A percentile compares a stretch with the other conserved stretches of the same genome.
Conservation (phyloP, 768 basidiomycete genomes). For the Macrolepiota dolichaula region DNA sequence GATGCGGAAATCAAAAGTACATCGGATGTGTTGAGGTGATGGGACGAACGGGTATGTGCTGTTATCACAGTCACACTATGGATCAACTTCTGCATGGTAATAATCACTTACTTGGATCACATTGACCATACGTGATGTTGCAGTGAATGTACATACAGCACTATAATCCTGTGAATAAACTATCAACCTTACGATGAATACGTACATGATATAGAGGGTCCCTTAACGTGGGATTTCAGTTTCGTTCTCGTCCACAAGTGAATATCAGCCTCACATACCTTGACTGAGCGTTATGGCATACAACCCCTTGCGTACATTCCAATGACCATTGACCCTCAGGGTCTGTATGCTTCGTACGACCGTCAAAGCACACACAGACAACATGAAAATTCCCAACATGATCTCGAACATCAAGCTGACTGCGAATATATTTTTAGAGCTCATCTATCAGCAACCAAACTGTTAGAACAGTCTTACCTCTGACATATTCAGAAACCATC, state of each 20-base stretch:
- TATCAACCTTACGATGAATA: neutral
- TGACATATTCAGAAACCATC: neutral
- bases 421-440: neutral
- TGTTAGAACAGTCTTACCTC: neutral
- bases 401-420: neutral
- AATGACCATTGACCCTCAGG: neutral
- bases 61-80: neutral
- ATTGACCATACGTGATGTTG: neutral
- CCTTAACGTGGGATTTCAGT: neutral
- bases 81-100: too few relatives aligned
- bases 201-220: neutral
- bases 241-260: neutral
- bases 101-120: neutral
- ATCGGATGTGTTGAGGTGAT: neutral
- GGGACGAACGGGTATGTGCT: neutral
- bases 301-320: neutral
- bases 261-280: neutral
- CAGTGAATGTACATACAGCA: neutral
- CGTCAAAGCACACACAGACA: neutral
- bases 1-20: neutral
- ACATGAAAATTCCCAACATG: neutral
- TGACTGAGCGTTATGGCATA: neutral
- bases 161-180: neutral
- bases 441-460: neutral
- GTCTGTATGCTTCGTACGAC: neutral